phyloP scores from a whole-genome alignment of 1,284 basidiomycete species.

The Athelia psychrophila region DNA sequence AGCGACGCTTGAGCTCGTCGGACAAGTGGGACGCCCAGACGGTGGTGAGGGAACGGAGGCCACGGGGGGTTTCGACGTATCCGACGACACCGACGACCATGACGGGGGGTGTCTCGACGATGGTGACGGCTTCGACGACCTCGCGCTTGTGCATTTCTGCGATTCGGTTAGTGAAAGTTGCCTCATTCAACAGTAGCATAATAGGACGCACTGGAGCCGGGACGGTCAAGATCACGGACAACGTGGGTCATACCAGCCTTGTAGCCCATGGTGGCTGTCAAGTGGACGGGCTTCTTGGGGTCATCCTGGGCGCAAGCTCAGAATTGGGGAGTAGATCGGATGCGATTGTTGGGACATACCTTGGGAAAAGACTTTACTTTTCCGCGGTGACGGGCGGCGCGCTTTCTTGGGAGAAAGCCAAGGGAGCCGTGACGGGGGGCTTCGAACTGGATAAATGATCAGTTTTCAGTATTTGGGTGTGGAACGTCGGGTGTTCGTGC shows the following conservation, averaged over 20 bases:
- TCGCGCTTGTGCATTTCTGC: constrained; percentile 99
- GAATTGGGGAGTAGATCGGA: neutral
- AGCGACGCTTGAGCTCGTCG: constrained; percentile 95
- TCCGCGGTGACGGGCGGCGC: constrained; percentile 93
- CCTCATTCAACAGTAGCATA: neutral
- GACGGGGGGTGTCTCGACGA: constrained; percentile 97
- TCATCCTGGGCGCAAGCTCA: constrained; percentile 76
- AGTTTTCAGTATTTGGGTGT: neutral
- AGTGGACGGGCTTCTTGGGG: constrained; percentile 98
- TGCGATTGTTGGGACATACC: constrained; percentile 37
- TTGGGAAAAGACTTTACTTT: constrained; percentile 99
- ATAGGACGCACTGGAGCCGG: constrained; percentile 83
- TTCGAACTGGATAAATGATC: constrained; percentile 69
- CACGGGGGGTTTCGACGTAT: constrained; percentile 99
- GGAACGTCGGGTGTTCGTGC: constrained; percentile 10
- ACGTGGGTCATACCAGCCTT: constrained; percentile 99
- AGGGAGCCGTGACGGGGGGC: constrained; percentile 94
- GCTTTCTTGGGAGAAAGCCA: constrained; percentile 92
- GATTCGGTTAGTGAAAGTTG: constrained; percentile 6
- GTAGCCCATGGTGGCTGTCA: constrained; percentile 99
- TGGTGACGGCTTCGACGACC: constrained; percentile 96
- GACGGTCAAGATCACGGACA: constrained; percentile 98
- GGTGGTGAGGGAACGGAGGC: constrained; percentile 85
- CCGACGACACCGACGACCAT: constrained; percentile 98
- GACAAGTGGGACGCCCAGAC: constrained; percentile 85